These are phyloP conservation scores for Heliocybe sulcata DNA, from an alignment of 1,284 basidiomycete genomes.

Conservation along the genomic window DNA sequence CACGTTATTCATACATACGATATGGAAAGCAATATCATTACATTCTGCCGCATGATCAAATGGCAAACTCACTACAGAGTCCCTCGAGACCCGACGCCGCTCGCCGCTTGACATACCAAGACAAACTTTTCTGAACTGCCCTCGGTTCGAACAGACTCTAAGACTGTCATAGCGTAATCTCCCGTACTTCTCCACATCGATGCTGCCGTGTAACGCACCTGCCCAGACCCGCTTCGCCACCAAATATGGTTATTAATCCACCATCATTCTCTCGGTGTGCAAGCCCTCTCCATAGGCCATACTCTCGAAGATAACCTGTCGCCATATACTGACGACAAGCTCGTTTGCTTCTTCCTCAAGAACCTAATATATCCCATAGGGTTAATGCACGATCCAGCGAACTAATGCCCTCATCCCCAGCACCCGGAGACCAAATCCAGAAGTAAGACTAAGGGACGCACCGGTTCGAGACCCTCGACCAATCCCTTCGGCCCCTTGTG, in stretches of 20 bases:
- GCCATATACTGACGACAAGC: conserved; percentile 73
- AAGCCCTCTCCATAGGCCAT: conserved; percentile 82
- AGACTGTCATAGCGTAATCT: neutral
- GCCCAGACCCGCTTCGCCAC: too few species aligned
- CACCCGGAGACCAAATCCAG: neutral
- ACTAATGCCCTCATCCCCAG: neutral
- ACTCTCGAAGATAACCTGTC: conserved; percentile 86
- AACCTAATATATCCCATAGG: conserved; percentile 41
- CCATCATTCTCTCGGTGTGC: conserved; percentile 70
- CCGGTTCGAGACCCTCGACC: conserved; percentile 81
- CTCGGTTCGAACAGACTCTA: neutral
- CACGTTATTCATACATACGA: conserved; percentile 1
- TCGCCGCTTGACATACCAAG: neutral
- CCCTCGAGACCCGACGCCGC: neutral
- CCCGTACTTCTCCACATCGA: conserved; percentile 6
- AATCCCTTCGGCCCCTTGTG: conserved; percentile 77
- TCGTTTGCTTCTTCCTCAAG: conserved; percentile 82
- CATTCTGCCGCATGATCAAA: conserved; percentile 3
- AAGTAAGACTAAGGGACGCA: conserved; percentile 34
- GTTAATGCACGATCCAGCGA: conserved; percentile 4
- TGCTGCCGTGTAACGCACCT: conserved; percentile 27
- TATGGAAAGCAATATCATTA: conserved; percentile 2
- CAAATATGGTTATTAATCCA: conserved; percentile 37
- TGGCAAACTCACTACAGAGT: conserved; percentile 2
- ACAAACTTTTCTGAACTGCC: neutral